Evolutionary conservation across 208 protist species (phyloP).

Genomic region (Trypanosoma cruzi): DNA sequence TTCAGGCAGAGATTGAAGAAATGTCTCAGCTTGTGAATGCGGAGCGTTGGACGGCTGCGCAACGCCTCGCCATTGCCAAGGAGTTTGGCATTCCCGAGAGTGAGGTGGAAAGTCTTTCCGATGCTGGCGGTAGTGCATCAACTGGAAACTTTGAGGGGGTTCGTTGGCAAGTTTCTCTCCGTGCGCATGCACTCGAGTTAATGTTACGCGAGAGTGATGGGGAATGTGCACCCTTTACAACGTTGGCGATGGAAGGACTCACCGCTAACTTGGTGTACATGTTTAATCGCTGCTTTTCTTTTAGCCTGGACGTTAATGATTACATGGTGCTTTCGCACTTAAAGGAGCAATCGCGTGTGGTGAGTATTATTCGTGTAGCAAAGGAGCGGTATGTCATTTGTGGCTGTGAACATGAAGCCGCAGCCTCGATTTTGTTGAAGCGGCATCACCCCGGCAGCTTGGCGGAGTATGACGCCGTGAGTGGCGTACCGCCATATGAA

Average conservation of each 20-base stretch:
- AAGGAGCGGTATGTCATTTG: neutral
- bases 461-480: constrained; percentile 5
- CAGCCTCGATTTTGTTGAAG: neutral
- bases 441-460: constrained; percentile 3
- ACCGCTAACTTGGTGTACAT: neutral
- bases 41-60: constrained; percentile 51
- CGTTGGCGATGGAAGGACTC: constrained; percentile 2
- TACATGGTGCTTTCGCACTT: constrained; percentile 9
- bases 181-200: neutral
- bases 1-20: constrained; percentile 47
- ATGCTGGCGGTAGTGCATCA: constrained; percentile 4
- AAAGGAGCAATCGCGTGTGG: neutral
- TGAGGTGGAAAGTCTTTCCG: constrained; percentile 43
- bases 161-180: neutral
- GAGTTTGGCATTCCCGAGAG: constrained; percentile 62
- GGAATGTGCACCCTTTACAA: neutral
- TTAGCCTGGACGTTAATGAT: constrained; percentile 1
- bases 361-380: constrained; percentile 14
- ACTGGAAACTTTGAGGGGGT: neutral
- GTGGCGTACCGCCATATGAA: constrained; percentile 9
- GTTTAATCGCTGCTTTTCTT: constrained; percentile 13
- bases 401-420: neutral
- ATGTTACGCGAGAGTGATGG: neutral
- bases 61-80: constrained; percentile 64
- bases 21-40: constrained; percentile 62